Percentiles rank a stretch among this genome's conserved stretches.
Conservation (phyloP, 2,329 filamentous ascomycete genomes). For the Penicillium brevicompactum region DNA sequence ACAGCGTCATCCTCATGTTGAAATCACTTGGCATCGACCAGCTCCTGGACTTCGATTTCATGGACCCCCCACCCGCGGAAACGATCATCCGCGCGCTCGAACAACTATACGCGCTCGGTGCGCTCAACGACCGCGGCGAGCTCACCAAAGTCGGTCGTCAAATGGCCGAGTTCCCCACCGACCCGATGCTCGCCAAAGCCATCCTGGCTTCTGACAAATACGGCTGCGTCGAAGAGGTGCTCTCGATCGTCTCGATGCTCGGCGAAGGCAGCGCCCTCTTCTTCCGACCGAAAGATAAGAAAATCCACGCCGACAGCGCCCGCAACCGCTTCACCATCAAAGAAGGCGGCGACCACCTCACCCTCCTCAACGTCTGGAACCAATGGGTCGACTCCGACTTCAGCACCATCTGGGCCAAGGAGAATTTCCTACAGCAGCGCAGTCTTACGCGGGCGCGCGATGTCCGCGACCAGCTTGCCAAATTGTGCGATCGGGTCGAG, state of each 20-base stretch:
- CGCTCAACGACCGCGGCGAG: slow-evolving; percentile 83
- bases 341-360: slow-evolving; percentile 87
- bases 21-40: slow-evolving; percentile 93
- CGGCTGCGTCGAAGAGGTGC: slow-evolving; percentile 89
- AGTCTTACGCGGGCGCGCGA: slow-evolving; percentile 87
- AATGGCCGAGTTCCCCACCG: slow-evolving; percentile 93
- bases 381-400: slow-evolving; percentile 95
- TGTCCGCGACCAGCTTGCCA: slow-evolving; percentile 87
- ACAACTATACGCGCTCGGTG: slow-evolving; percentile 86
- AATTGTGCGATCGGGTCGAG: slow-evolving; percentile 91
- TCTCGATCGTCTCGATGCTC: slow-evolving; percentile 93
- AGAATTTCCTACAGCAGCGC: slow-evolving; percentile 92
- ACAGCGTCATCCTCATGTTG: slow-evolving; percentile 77
- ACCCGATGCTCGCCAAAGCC: slow-evolving; percentile 87
- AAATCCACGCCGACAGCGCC: slow-evolving; percentile 90
- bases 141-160: slow-evolving; percentile 88
- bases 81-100: slow-evolving; percentile 87
- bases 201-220: slow-evolving; percentile 87
- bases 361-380: slow-evolving; percentile 89
- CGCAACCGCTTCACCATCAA: slow-evolving; percentile 85
- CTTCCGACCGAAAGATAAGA: slow-evolving; percentile 95
- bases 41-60: slow-evolving; percentile 90
- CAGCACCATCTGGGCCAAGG: slow-evolving; percentile 80
- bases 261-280: slow-evolving; percentile 86
- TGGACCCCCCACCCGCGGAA: slow-evolving; percentile 89